phyloP scores from a whole-genome alignment of 495 filamentous ascomycete species.

The Venustampulla echinocandica region DNA sequence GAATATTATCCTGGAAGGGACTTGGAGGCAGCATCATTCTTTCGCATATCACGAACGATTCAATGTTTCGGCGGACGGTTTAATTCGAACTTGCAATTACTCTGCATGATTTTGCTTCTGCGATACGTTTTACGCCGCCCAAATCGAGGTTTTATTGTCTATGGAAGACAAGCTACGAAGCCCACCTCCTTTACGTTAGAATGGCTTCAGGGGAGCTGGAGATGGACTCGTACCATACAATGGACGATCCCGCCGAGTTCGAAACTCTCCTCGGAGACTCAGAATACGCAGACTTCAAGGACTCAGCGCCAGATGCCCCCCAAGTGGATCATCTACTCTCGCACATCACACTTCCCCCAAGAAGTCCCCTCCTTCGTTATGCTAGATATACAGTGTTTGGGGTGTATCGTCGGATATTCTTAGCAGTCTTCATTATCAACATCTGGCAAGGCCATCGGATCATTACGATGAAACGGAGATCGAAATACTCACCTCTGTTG shows the following conservation, averaged over 20 bases:
- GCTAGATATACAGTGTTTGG: slow-evolving; percentile 10
- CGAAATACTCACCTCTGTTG: slow-evolving; percentile 14
- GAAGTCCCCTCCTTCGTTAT: slow-evolving; percentile 6
- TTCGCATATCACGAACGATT: too few species aligned
- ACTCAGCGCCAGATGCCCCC: neutral
- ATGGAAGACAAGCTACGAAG: too few species aligned
- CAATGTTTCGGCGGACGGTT: too few species aligned
- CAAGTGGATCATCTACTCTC: neutral
- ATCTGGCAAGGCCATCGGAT: slow-evolving; percentile 14
- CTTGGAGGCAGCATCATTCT: too few species aligned
- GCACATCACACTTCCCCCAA: neutral
- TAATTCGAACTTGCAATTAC: too few species aligned
- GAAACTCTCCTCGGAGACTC: neutral
- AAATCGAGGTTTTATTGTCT: too few species aligned
- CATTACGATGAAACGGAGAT: slow-evolving; percentile 10
- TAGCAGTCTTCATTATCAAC: slow-evolving; percentile 14
- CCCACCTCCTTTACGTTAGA: too few species aligned
- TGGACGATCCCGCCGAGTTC: slow-evolving; percentile 1
- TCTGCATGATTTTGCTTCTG: too few species aligned
- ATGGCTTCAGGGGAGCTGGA: neutral
- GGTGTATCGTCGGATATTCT: slow-evolving; percentile 19
- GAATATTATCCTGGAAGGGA: too few species aligned
- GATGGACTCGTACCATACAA: neutral
- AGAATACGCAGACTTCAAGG: neutral
- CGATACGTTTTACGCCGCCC: too few species aligned